Base-by-base conservation (phyloP, 2,329 filamentous ascomycete species). In the Cytospora schulzeri region DNA sequence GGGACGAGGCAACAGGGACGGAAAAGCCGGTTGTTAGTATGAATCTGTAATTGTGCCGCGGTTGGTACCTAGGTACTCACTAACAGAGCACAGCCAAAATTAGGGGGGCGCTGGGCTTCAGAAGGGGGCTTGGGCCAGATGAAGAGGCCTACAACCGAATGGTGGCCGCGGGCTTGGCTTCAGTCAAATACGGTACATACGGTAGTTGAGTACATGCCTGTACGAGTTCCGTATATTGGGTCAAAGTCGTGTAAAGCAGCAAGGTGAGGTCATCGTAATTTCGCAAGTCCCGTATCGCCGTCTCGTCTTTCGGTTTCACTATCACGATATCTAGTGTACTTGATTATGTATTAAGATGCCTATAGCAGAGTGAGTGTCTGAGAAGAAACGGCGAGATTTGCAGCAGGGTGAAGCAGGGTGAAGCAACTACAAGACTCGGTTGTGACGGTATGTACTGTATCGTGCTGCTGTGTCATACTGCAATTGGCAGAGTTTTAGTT, bases 201-300 rank as follows among this genome's bases (percentile, higher is more conserved):
- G 7, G 11, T 14, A 14, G 7, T 35, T 14, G 15, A 35, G 33
- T 35, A 35, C 12, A 15, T 12, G 15, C 9, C 14, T 35, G 31
- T 33, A 33, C 12, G 6, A 12, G 4, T 35, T 15, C 33, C 33
- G 33, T 35, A 35, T 14, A 14, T 2, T 12, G 33, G 12, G 33
- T 35, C 33, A 12, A 58, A 8, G 8, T 29, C 19, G 48, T 11
- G 51, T 50, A 33, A 38, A 57, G 48, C 54, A 58, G 53, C 50
- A 52, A 22, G 15, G 48, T 64, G 65, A 62, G 57, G 57, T 66
- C 62, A 66, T 62, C 58, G 65, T 54, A 66, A 66, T 66, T 33
- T 66, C 65, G 54, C 55, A 59, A 35, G 31, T 50, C 60, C 60
- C 60, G 60, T 62, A 62, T 62, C n/a, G 52, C n/a, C 53, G 35